Percentiles rank a stretch among this genome's conserved stretches.
Conservation (phyloP, 768 basidiomycete genomes). For the Hortiboletus campestris region DNA sequence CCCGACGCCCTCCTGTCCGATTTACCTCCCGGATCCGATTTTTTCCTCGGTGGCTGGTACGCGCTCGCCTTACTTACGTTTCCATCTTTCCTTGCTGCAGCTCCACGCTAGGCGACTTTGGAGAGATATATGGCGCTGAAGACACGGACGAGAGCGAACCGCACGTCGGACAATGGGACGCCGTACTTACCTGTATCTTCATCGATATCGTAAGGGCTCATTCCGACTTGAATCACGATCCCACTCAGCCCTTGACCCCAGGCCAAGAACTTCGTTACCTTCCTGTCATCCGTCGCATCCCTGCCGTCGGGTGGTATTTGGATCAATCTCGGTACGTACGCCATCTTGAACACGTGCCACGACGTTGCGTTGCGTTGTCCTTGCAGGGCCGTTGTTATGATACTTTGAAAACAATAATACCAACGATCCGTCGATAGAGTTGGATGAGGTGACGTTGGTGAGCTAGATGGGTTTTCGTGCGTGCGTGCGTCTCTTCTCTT, state of each 20-base stretch:
- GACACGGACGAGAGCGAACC: slow-evolving; percentile 55
- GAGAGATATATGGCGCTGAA: slow-evolving; percentile 77
- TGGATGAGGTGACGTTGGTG: slow-evolving; percentile 81
- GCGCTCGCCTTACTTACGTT: slow-evolving; percentile 6
- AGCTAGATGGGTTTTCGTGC: slow-evolving; percentile 79
- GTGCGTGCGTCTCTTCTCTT: slow-evolving; percentile 47
- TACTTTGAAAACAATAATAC: slow-evolving; percentile 90
- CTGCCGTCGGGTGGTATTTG: slow-evolving; percentile 86
- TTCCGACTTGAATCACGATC: not conserved
- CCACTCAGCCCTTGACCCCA: slow-evolving; percentile 26
- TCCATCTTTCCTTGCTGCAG: not conserved
- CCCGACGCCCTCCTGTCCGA: slow-evolving; percentile 83
- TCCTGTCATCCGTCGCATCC: slow-evolving; percentile 74
- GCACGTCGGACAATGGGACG: slow-evolving; percentile 81
- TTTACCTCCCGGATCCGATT: slow-evolving; percentile 61
- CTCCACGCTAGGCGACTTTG: slow-evolving; percentile 70
- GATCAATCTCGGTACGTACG: slow-evolving; percentile 66
- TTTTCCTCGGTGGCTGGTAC: slow-evolving; percentile 83
- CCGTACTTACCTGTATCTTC: slow-evolving; percentile 94
- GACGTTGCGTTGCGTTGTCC: not conserved
- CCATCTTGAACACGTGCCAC: not conserved
- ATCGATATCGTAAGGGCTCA: slow-evolving; percentile 77
- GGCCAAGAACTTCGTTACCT: slow-evolving; percentile 92
- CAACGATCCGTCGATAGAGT: slow-evolving; percentile 81
- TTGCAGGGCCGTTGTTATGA: slow-evolving; percentile 89